phyloP scores from a whole-genome alignment of 1,284 basidiomycete species.

The Mycena sp. region DNA sequence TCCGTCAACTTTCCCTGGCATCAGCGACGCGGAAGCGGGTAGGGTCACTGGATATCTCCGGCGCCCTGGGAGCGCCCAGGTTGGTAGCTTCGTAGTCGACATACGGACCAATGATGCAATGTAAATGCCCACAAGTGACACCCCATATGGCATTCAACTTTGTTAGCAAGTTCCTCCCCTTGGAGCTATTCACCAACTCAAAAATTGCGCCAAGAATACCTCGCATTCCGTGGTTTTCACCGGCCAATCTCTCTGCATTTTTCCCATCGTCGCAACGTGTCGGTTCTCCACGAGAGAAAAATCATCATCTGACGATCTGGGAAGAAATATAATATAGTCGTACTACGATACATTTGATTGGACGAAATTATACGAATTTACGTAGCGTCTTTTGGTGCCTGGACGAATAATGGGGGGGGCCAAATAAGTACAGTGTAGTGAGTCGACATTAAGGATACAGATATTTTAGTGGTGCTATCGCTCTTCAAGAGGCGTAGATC shows the following conservation, averaged over 20 bases:
- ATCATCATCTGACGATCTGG: neutral
- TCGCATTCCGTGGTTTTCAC: constrained; percentile 18
- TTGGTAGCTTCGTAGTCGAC: constrained; percentile 40
- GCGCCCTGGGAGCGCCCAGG: constrained; percentile 19
- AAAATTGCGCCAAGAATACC: neutral
- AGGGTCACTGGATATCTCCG: constrained; percentile 41
- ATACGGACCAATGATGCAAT: constrained; percentile 33
- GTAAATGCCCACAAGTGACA: constrained; percentile 1
- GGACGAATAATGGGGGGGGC: constrained; percentile 13
- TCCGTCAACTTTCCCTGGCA: constrained; percentile 37
- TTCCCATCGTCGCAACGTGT: constrained; percentile 2
- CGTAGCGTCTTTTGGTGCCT: neutral
- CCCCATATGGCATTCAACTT: constrained; percentile 18
- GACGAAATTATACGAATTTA: constrained; percentile 12
- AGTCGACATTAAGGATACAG: constrained; percentile 19
- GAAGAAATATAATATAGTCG: neutral
- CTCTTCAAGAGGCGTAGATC: constrained; percentile 50
- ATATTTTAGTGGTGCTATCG: constrained; percentile 13
- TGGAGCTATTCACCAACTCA: neutral
- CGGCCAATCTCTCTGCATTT: neutral
- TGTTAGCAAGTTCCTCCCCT: neutral
- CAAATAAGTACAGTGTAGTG: constrained; percentile 24
- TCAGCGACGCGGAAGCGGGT: constrained; percentile 4
- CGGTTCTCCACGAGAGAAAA: neutral
- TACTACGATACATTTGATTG: constrained; percentile 16